These are phyloP conservation scores for Extremus antarcticus DNA, from an alignment of 495 filamentous ascomycete genomes.

Conservation along the genomic window DNA sequence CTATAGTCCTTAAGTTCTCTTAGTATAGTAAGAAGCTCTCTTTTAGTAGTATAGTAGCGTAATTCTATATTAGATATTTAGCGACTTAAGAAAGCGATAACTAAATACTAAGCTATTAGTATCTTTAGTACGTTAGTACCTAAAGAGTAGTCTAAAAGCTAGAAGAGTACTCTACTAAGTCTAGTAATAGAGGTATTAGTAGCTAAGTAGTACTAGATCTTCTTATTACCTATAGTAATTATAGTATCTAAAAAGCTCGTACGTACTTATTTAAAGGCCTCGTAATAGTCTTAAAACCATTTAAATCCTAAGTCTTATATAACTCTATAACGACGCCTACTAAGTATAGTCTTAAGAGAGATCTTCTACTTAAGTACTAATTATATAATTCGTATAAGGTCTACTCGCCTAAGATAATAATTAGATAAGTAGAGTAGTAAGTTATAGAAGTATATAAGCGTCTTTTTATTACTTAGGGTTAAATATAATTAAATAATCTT, in stretches of 20 bases:
- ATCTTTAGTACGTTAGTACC: neutral
- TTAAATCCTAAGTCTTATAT: neutral
- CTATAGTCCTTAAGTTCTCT: neutral
- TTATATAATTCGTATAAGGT: neutral
- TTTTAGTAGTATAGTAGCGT: neutral
- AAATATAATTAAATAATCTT: neutral
- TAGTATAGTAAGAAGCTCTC: neutral
- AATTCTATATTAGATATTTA: neutral
- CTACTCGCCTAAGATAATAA: no score
- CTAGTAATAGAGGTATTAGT: neutral
- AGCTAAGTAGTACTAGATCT: neutral
- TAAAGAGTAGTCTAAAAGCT: neutral
- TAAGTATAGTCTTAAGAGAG: neutral
- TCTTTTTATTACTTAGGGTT: neutral
- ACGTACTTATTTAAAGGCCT: neutral
- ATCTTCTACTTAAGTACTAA: neutral
- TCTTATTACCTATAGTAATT: neutral
- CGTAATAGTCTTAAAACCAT: neutral
- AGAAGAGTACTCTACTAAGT: neutral
- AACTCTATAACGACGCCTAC: neutral
- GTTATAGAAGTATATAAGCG: neutral
- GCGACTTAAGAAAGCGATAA: neutral
- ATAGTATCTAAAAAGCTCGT: neutral
- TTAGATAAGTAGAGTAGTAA: neutral
- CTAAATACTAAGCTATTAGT: neutral